Conservation (phyloP, 305 asterid species). For the Fraxinus latifolia region DNA sequence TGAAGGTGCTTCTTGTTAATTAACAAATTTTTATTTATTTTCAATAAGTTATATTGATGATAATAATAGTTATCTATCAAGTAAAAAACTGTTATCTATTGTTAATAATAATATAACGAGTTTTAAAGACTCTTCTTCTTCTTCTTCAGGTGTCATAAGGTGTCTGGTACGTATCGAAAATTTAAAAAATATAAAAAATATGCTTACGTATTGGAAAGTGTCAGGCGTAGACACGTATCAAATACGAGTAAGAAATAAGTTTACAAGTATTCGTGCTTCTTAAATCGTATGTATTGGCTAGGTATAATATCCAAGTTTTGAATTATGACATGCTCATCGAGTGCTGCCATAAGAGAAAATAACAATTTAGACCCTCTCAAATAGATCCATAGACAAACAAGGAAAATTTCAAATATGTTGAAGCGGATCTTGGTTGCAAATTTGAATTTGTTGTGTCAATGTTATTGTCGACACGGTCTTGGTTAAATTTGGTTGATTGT, state of each 20-base stretch:
- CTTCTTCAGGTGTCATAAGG: background rate
- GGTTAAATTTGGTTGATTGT: background rate
- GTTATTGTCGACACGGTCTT: background rate
- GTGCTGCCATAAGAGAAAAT: background rate
- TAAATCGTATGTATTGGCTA: background rate
- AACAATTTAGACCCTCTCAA: background rate
- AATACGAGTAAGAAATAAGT: background rate
- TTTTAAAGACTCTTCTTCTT: background rate
- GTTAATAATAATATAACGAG: background rate
- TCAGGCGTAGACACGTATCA: background rate
- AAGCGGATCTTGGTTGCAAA: background rate
- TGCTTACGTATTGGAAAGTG: background rate
- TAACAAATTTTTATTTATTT: background rate
- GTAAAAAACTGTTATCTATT: background rate
- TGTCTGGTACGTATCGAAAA: background rate
- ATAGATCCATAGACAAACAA: background rate
- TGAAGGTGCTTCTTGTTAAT: background rate
- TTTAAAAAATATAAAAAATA: background rate
- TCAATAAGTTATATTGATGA: background rate
- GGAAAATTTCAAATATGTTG: background rate
- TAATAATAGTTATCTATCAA: background rate
- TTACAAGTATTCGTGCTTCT: background rate
- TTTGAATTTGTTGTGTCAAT: background rate
- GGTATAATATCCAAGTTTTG: background rate
- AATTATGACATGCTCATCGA: background rate